phyloP scores from a whole-genome alignment of 2,329 filamentous ascomycete species.

The Fusarium austroafricanum region DNA sequence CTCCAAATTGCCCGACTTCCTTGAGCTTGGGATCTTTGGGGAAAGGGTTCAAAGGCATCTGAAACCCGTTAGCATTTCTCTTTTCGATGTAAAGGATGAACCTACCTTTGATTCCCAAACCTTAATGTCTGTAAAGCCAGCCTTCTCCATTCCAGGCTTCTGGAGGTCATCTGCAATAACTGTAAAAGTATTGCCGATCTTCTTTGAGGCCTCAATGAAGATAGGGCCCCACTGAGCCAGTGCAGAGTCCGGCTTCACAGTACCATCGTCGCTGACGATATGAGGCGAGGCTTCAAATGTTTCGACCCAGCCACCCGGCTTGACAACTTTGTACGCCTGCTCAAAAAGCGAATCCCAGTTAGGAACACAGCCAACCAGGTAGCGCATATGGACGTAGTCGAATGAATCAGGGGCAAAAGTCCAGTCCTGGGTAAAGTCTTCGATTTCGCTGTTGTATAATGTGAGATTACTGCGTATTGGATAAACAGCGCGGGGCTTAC shows the following conservation, averaged over 20 bases:
- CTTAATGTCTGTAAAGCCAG: conserved; percentile 32
- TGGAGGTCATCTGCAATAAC: conserved; percentile 30
- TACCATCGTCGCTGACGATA: conserved; percentile 27
- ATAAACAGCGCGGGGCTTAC: not conserved
- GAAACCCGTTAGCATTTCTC: not conserved
- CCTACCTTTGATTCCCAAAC: conserved; percentile 33
- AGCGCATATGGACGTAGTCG: conserved; percentile 36
- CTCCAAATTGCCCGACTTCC: conserved; percentile 35
- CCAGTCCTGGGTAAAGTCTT: conserved; percentile 38
- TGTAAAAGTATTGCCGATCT: conserved; percentile 34
- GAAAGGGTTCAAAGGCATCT: conserved; percentile 31
- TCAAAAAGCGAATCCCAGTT: conserved; percentile 22
- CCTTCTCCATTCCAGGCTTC: conserved; percentile 11
- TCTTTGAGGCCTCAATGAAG: conserved; percentile 29
- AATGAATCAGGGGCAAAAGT: conserved; percentile 27
- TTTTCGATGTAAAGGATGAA: accelerated
- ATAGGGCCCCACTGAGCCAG: conserved; percentile 29
- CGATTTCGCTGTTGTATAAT: conserved; percentile 19
- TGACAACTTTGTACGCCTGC: conserved; percentile 24
- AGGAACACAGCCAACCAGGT: conserved; percentile 32
- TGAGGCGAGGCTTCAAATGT: conserved; percentile 27
- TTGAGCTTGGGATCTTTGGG: conserved; percentile 34
- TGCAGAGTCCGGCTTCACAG: conserved; percentile 27
- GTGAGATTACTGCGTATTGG: not conserved
- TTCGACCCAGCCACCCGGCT: conserved; percentile 32